A percentile compares a stretch with the other conserved stretches of the same genome.
These are phyloP conservation scores for Populus euphratica DNA, from an alignment of 345 rosid species.

Conservation along the genomic window DNA sequence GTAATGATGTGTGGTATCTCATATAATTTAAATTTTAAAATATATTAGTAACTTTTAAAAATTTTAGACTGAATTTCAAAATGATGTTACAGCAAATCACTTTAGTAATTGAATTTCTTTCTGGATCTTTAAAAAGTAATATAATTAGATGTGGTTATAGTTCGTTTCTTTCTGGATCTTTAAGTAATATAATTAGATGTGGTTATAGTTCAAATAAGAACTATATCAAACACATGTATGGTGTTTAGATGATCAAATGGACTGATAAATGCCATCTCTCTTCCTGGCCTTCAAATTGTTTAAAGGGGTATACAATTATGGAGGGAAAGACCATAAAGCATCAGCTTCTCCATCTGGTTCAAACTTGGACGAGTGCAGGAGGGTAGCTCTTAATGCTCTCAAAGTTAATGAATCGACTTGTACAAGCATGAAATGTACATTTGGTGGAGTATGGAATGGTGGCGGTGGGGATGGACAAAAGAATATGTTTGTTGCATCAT, in stretches of 20 bases:
- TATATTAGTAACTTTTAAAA: not conserved
- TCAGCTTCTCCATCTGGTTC: slow-evolving; percentile 60
- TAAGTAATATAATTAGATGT: not conserved
- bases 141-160: not conserved
- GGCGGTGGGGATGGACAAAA: slow-evolving; percentile 99
- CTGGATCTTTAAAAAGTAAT: not conserved
- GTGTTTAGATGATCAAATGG: not conserved
- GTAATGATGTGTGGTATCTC: not conserved
- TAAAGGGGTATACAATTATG: slow-evolving; percentile 71
- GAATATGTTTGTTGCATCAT: slow-evolving; percentile 86
- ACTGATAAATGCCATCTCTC: not conserved
- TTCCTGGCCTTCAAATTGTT: slow-evolving; percentile 8
- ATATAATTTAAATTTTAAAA: not conserved
- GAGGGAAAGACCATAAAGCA: slow-evolving; percentile 58
- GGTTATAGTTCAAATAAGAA: not conserved
- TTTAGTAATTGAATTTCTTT: not conserved
- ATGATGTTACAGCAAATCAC: not conserved
- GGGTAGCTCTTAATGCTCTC: slow-evolving; percentile 66
- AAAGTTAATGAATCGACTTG: slow-evolving; percentile 78
- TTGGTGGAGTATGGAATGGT: slow-evolving; percentile 97
- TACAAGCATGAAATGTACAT: slow-evolving; percentile 85
- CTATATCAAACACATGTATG: not conserved
- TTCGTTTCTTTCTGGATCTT: not conserved
- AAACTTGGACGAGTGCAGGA: slow-evolving; percentile 68
- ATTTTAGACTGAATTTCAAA: not conserved